phyloP scores from a whole-genome alignment of 2,329 filamentous ascomycete genomes.

The Paraconiothyrium brasiliense region DNA sequence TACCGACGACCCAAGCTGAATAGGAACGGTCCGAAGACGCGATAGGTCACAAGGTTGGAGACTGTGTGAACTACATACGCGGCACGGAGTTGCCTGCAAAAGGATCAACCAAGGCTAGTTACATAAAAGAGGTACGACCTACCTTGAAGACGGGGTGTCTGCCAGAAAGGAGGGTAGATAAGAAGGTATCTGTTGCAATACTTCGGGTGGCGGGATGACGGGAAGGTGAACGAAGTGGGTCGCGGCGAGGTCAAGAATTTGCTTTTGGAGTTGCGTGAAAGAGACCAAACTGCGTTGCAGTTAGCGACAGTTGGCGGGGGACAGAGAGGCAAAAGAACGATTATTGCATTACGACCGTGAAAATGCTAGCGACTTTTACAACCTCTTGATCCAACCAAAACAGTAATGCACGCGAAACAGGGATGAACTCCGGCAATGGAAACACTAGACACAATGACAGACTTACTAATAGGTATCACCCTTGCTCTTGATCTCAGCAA shows the following conservation, averaged over 20 bases:
- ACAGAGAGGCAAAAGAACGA: constrained; percentile 21
- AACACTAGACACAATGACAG: constrained; percentile 31
- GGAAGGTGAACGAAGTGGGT: constrained; percentile 63
- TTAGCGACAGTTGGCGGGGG: constrained; percentile 28
- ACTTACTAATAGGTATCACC: constrained; percentile 58
- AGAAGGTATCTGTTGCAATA: constrained; percentile 61
- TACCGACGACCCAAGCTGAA: constrained; percentile 64
- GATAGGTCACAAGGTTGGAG: constrained; percentile 64
- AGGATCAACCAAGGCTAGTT: constrained; percentile 7
- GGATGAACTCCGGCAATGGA: constrained; percentile 14
- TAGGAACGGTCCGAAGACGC: constrained; percentile 67
- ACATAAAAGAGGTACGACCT: constrained; percentile 17
- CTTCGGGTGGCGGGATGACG: constrained; percentile 60
- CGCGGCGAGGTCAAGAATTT: constrained; percentile 62
- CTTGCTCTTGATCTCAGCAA: constrained; percentile 55
- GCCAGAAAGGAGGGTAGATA: constrained; percentile 64
- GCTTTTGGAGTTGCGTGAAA: constrained; percentile 61
- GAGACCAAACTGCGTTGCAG: constrained; percentile 56
- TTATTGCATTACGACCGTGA: constrained; percentile 38
- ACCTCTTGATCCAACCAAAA: constrained; percentile 24
- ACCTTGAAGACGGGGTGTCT: constrained; percentile 60
- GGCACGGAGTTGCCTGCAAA: constrained; percentile 57
- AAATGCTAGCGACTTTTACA: constrained; percentile 26
- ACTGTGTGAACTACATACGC: constrained; percentile 66
- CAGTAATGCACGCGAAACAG: constrained; percentile 20